Evolutionary conservation across 179 eudicot genomes (phyloP).

Genomic region (Heliamphora pulchella): DNA sequence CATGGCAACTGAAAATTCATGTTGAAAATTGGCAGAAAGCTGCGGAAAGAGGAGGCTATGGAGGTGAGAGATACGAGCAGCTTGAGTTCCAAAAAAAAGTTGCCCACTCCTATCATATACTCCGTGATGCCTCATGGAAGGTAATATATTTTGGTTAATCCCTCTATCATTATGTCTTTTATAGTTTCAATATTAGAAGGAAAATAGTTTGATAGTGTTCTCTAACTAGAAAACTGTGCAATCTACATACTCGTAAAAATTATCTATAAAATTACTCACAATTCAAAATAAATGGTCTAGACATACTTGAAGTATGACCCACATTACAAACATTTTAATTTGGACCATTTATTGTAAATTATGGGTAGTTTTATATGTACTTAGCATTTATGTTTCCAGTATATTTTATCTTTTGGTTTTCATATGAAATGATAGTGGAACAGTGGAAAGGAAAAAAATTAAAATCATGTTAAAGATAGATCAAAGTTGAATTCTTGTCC

Average conservation of each 20-base stretch:
- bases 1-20: not conserved
- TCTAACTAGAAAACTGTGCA: not conserved
- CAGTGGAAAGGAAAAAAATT: not conserved
- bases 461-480: not conserved
- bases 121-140: constrained; percentile 83
- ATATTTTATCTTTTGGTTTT: not conserved
- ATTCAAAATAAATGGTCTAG: no score
- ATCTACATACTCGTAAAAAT: no score
- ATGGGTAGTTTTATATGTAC: no score
- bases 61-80: constrained; percentile 85
- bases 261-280: no score
- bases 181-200: not conserved
- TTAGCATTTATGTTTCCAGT: no score
- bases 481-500: not conserved
- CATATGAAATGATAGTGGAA: not conserved
- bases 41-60: constrained; percentile 96
- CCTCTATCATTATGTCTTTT: not conserved
- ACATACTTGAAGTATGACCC: no score
- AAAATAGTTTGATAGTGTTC: not conserved
- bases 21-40: constrained; percentile 57
- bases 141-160: constrained; percentile 23
- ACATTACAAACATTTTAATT: no score
- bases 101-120: constrained; percentile 51
- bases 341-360: no score
- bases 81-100: constrained; percentile 90